Percentiles rank a stretch among this genome's conserved stretches.
Conservation (phyloP, 108 stramenopile species). For the Cyclostephanos tholiformis region DNA sequence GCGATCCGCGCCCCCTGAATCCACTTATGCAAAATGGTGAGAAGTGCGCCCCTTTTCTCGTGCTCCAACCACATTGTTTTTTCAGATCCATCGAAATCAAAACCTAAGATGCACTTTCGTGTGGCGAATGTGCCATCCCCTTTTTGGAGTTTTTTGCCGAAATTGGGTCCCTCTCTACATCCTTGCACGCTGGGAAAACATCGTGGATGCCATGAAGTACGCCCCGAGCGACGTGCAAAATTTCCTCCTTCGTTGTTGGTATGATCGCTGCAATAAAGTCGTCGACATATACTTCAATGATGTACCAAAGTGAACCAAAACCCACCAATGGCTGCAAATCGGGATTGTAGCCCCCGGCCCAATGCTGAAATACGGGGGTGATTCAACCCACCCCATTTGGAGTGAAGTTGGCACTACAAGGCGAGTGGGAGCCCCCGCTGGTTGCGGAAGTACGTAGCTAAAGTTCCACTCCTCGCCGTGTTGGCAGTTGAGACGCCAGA, state of each 20-base stretch:
- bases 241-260: not conserved
- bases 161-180: constrained; percentile 27
- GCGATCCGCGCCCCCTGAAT: not conserved
- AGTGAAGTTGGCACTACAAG: too few species aligned
- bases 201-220: constrained; percentile 7
- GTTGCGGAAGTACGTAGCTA: too few species aligned
- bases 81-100: constrained; percentile 9
- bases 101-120: constrained; percentile 17
- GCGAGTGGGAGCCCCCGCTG: too few species aligned
- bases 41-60: not conserved
- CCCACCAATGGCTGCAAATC: too few species aligned
- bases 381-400: too few species aligned
- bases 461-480: too few species aligned
- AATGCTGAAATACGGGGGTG: too few species aligned
- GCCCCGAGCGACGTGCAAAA: not conserved
- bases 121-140: constrained; percentile 23
- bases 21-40: not conserved
- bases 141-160: constrained; percentile 48
- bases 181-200: constrained; percentile 13
- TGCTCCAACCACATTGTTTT: constrained; percentile 16
- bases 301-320: not conserved
- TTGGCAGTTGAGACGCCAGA: too few species aligned
- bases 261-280: constrained; percentile 25
- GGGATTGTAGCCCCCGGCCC: too few species aligned
- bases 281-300: constrained; percentile 35